These are phyloP conservation scores for Phytophthora tubulina DNA, from an alignment of 352 stramenopile genomes.

Conservation along the genomic window DNA sequence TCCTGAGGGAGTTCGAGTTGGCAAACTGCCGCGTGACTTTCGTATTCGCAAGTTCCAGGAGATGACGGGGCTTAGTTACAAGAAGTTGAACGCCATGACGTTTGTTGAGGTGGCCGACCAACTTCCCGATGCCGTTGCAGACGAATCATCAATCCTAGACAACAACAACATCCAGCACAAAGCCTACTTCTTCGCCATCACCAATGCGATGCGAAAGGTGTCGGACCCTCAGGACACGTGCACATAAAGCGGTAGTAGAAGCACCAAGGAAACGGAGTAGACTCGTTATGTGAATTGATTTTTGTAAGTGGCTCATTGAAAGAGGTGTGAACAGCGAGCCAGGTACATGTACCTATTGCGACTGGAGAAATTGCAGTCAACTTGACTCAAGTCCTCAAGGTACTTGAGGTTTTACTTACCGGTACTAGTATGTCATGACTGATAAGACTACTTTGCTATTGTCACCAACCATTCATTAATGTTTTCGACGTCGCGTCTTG, in stretches of 20 bases:
- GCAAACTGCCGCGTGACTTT: constrained; percentile 54
- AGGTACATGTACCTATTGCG: neutral
- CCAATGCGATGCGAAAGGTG: constrained; percentile 21
- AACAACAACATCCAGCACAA: constrained; percentile 24
- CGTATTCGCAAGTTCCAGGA: constrained; percentile 71
- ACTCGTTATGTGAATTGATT: neutral
- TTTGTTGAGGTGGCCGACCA: constrained; percentile 56
- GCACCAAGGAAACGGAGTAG: constrained; percentile 14
- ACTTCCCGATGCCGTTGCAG: constrained; percentile 8
- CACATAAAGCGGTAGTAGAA: constrained; percentile 6
- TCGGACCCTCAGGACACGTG: constrained; percentile 36
- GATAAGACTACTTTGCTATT: no score
- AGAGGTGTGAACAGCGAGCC: neutral
- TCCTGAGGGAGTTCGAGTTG: constrained; percentile 41
- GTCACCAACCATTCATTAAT: no score
- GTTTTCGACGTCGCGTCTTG: no score
- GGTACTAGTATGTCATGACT: no score
- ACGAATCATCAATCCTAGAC: constrained; percentile 40
- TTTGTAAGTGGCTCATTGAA: neutral
- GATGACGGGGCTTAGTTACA: constrained; percentile 55
- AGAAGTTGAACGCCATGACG: constrained; percentile 55
- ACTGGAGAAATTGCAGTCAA: no score
- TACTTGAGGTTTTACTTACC: no score
- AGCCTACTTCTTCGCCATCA: constrained; percentile 35
- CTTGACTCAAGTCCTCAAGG: no score